phyloP scores from a whole-genome alignment of 805 yeast genomes.

The Candida verbasci region DNA sequence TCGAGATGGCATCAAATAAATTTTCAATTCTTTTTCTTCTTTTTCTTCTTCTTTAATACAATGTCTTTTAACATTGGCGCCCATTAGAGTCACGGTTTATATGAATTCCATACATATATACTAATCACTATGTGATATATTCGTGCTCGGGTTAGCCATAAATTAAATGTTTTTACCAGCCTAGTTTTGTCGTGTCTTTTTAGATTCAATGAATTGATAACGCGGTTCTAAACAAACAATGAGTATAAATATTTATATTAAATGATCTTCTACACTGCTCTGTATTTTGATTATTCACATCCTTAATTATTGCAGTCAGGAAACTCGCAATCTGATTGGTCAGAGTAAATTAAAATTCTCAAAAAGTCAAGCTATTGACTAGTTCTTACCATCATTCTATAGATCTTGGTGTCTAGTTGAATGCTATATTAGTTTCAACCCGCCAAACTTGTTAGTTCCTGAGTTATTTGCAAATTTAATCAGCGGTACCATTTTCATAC shows the following conservation, averaged over 20 bases:
- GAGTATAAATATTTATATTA: neutral
- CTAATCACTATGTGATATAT: conserved; percentile 42
- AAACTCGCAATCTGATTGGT: too few species aligned
- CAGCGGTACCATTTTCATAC: too few species aligned
- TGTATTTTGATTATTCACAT: neutral
- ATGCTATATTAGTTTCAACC: too few species aligned
- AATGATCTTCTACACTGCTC: neutral
- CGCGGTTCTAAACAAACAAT: conserved; percentile 76
- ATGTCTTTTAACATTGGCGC: conserved; percentile 61
- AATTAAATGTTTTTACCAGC: conserved; percentile 56
- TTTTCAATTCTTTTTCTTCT: too few species aligned
- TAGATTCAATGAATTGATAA: conserved; percentile 40
- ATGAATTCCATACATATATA: conserved; percentile 44
- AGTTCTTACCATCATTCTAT: too few species aligned
- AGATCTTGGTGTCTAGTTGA: too few species aligned
- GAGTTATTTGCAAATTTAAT: too few species aligned
- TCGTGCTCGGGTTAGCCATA: conserved; percentile 97
- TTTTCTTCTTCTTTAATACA: conserved; percentile 27
- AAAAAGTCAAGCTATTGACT: too few species aligned
- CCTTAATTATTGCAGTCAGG: too few species aligned
- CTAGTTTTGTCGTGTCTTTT: conserved; percentile 52
- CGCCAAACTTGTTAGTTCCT: too few species aligned
- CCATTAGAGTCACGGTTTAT: conserved; percentile 73
- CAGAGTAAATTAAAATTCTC: too few species aligned
- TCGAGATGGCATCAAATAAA: too few species aligned